Conservation (phyloP, 306 rosid species). For the Fragaria nilgerrensis region DNA sequence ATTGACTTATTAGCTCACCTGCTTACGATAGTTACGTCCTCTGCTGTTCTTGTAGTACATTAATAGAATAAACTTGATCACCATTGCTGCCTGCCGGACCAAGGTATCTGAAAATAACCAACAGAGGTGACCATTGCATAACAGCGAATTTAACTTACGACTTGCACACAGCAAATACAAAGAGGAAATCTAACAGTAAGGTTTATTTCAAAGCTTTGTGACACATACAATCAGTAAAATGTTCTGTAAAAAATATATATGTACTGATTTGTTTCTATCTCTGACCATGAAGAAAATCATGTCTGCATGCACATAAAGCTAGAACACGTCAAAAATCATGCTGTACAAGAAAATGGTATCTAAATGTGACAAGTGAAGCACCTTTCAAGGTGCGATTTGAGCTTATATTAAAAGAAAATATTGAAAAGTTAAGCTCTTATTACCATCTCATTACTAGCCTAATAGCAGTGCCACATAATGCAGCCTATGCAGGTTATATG, state of each 20-base stretch:
- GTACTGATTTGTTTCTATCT: background rate
- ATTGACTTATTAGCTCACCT: conserved; percentile 52
- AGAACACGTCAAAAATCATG: background rate
- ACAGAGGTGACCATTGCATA: conserved; percentile 24
- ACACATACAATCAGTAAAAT: background rate
- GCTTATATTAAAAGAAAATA: background rate
- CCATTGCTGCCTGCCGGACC: conserved; percentile 94
- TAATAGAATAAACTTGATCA: conserved; percentile 69
- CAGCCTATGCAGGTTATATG: background rate
- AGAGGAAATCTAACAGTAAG: background rate
- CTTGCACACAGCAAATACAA: background rate
- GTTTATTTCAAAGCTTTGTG: background rate
- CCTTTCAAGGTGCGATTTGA: background rate
- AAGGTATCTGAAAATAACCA: conserved; percentile 70
- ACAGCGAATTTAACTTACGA: conserved; percentile 9
- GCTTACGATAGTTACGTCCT: conserved; percentile 89
- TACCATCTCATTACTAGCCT: background rate
- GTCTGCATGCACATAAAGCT: background rate
- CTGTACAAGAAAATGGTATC: background rate
- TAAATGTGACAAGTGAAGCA: background rate
- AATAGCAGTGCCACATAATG: background rate
- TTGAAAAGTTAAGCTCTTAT: background rate
- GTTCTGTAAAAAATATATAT: background rate
- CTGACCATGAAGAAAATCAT: background rate
- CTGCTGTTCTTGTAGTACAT: conserved; percentile 89